These are phyloP conservation scores for Centrapalus pauciflorus DNA, from an alignment of 129 eudicot genomes.

Conservation along the genomic window DNA sequence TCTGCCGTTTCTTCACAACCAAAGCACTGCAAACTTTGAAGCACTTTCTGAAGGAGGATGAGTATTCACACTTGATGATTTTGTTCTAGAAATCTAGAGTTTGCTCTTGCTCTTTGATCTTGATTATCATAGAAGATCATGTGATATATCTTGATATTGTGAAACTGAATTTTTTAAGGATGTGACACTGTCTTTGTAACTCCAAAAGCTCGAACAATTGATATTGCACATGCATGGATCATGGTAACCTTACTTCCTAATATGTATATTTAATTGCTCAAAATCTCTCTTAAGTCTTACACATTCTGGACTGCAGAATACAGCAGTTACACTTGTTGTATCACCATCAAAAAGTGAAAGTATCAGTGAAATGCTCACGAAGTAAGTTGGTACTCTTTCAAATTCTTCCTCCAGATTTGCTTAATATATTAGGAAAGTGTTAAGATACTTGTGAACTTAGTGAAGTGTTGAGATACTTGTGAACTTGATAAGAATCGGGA, in stretches of 20 bases:
- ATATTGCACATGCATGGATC: slow-evolving; percentile 81
- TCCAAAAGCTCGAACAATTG: slow-evolving; percentile 91
- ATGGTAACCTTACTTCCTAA: slow-evolving; percentile 48
- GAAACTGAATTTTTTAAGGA: slow-evolving; percentile 48
- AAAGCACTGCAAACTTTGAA: slow-evolving; percentile 91
- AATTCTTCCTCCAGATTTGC: neutral
- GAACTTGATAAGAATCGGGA: too few relatives aligned
- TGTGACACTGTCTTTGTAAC: slow-evolving; percentile 93
- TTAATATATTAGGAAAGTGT: slow-evolving; percentile 10
- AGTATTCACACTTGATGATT: neutral
- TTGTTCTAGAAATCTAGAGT: neutral
- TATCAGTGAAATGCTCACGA: slow-evolving; percentile 64
- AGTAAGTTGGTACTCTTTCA: slow-evolving; percentile 41
- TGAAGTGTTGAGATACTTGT: too few relatives aligned
- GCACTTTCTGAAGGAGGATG: slow-evolving; percentile 75
- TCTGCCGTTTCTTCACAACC: slow-evolving; percentile 80
- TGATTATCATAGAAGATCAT: slow-evolving; percentile 7
- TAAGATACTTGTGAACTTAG: too few relatives aligned
- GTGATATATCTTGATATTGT: neutral
- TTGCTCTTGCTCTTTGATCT: neutral
- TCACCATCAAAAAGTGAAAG: slow-evolving; percentile 60
- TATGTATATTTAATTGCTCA: neutral
- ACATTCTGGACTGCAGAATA: slow-evolving; percentile 50
- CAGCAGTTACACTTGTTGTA: slow-evolving; percentile 68
- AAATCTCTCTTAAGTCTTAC: neutral